A percentile compares a stretch with the other conserved stretches of the same genome.
Conservation (phyloP, 176 grass and related monocot species). For the Lolium rigidum region DNA sequence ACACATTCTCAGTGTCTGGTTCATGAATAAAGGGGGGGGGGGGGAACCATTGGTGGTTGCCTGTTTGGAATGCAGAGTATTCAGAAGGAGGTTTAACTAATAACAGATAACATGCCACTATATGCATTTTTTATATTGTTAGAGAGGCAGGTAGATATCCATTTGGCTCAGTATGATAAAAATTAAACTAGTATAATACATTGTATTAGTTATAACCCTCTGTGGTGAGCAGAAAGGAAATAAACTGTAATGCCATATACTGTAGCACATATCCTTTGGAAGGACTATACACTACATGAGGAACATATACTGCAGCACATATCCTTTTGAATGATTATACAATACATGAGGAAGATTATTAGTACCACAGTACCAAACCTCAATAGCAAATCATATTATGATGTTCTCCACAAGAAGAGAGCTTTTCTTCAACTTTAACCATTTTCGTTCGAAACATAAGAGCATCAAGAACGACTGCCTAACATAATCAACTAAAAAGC, state of each 20-base stretch:
- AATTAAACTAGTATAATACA: not conserved
- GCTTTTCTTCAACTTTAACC: constrained; percentile 1
- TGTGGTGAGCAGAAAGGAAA: not conserved
- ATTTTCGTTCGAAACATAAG: not conserved
- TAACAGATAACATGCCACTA: not conserved
- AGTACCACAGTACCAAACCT: not conserved
- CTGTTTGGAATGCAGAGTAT: not conserved
- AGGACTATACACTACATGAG: constrained; percentile 20
- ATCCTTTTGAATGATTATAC: not conserved
- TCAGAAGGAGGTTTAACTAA: not conserved
- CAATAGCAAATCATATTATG: not conserved
- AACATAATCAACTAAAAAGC: not conserved
- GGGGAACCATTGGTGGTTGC: not conserved
- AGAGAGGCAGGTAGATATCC: not conserved
- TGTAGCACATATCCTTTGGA: constrained; percentile 17
- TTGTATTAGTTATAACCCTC: not conserved
- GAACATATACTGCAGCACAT: not conserved
- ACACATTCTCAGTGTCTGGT: not conserved
- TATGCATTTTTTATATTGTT: not conserved
- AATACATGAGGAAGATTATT: constrained; percentile 11
- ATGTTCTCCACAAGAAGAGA: not conserved
- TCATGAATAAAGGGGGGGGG: not conserved
- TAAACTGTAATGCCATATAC: not conserved
- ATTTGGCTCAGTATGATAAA: not conserved
- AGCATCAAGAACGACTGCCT: not conserved